phyloP scores from a whole-genome alignment of 2,329 filamentous ascomycete genomes.

The Calonectria fujianensis region DNA sequence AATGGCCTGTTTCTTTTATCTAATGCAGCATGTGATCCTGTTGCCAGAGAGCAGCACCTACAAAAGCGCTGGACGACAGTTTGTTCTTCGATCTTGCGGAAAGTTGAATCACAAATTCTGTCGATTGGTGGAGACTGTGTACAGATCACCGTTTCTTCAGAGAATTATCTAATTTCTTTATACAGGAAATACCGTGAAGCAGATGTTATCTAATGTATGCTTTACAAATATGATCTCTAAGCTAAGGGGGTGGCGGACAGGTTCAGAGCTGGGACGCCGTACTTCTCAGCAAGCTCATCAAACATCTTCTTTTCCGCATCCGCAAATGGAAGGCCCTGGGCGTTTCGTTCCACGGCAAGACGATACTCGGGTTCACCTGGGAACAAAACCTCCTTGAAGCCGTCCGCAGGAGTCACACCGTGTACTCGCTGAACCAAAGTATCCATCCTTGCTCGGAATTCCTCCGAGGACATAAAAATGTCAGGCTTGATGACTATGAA shows the following conservation, averaged over 20 bases:
- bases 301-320: conserved; percentile 42
- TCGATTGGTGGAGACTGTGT: background rate
- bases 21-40: background rate
- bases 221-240: conserved; percentile 2
- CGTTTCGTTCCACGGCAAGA: conserved; percentile 30
- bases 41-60: background rate
- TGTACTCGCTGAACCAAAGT: conserved; percentile 40
- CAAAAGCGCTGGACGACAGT: no score
- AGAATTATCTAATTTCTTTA: background rate
- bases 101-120: background rate
- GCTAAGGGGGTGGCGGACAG: conserved; percentile 27
- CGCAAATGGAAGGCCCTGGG: conserved; percentile 33
- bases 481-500: conserved; percentile 43
- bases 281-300: conserved; percentile 35
- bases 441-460: conserved; percentile 39
- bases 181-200: background rate
- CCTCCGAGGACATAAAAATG: conserved; percentile 36
- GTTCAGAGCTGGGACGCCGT: conserved; percentile 23
- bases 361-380: conserved; percentile 39
- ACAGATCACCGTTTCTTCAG: background rate
- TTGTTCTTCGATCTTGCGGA: background rate
- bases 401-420: conserved; percentile 35
- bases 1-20: background rate
- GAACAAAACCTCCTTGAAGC: conserved; percentile 40
- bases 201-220: background rate